These are phyloP conservation scores for Lipomyces sp. DNA, from an alignment of 805 yeast species.

Conservation along the genomic window DNA sequence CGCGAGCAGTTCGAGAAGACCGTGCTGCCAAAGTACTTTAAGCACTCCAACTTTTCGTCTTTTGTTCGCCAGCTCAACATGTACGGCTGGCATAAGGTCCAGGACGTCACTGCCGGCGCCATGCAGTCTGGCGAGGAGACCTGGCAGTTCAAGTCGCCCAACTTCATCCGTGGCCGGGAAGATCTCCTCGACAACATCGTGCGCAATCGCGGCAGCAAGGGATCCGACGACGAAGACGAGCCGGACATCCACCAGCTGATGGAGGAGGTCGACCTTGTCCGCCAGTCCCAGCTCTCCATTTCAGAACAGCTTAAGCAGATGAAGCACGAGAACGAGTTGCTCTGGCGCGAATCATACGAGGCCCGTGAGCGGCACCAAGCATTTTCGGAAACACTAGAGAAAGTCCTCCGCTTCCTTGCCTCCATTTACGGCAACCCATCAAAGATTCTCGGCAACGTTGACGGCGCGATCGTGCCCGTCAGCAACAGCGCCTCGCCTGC, in stretches of 20 bases:
- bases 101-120: slow-evolving; percentile 73
- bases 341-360: slow-evolving; percentile 85
- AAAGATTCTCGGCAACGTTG: slow-evolving; percentile 41
- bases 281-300: slow-evolving; percentile 72
- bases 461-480: slow-evolving; percentile 11
- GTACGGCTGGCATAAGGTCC: slow-evolving; percentile 99
- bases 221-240: slow-evolving; percentile 43
- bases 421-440: slow-evolving; percentile 70
- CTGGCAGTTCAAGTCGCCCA: slow-evolving; percentile 84
- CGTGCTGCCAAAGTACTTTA: slow-evolving; percentile 87
- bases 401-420: slow-evolving; percentile 82
- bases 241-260: slow-evolving; percentile 53
- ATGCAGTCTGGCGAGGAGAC: slow-evolving; percentile 61
- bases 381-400: slow-evolving; percentile 84
- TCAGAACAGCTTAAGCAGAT: slow-evolving; percentile 81
- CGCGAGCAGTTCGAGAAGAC: slow-evolving; percentile 79
- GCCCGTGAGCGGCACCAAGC: slow-evolving; percentile 81
- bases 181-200: slow-evolving; percentile 82
- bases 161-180: slow-evolving; percentile 72
- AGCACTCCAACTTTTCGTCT: slow-evolving; percentile 91
- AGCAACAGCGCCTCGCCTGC: slow-evolving; percentile 23
- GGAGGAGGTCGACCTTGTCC: slow-evolving; percentile 70
- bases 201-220: slow-evolving; percentile 58
- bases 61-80: slow-evolving; percentile 94
- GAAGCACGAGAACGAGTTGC: slow-evolving; percentile 77